These are phyloP conservation scores for Ogataea pilisensis DNA, from an alignment of 805 yeast species.

Conservation along the genomic window DNA sequence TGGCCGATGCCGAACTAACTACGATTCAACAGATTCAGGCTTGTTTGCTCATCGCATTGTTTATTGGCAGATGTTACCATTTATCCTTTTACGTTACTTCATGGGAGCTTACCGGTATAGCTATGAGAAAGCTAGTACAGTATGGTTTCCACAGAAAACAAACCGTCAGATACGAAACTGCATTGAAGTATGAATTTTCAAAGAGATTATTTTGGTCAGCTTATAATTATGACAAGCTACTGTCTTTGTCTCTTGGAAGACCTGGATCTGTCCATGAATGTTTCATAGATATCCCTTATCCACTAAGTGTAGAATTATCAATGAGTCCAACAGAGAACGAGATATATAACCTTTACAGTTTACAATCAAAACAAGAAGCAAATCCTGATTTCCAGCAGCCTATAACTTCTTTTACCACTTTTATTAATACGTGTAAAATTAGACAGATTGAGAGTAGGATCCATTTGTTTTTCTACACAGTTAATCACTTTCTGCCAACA, in stretches of 20 bases:
- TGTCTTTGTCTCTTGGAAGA: constrained; percentile 20
- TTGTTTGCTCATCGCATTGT: constrained; percentile 16
- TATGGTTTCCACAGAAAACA: constrained; percentile 20
- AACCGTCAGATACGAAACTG: constrained; percentile 10
- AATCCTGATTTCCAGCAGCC: constrained; percentile 12
- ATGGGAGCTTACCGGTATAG: constrained; percentile 23
- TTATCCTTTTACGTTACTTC: constrained; percentile 16
- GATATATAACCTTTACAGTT: constrained; percentile 9
- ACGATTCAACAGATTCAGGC: constrained; percentile 21
- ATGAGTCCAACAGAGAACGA: constrained; percentile 8
- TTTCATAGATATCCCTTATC: constrained; percentile 21
- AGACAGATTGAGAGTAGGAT: constrained; percentile 20
- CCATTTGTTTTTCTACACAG: constrained; percentile 15
- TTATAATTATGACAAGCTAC: constrained; percentile 16
- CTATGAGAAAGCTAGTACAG: constrained; percentile 19
- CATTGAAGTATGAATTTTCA: constrained; percentile 17
- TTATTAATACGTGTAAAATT: constrained; percentile 16
- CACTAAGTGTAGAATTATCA: constrained; percentile 15
- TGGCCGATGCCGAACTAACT: constrained; percentile 9
- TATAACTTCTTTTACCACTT: constrained; percentile 12
- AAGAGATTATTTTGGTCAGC: constrained; percentile 24
- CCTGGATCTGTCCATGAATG: constrained; percentile 21
- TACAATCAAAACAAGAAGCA: constrained; percentile 15
- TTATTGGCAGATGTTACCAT: constrained; percentile 19
- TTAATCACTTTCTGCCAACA: constrained; percentile 8